Percentiles rank a stretch among this genome's conserved stretches.
These are phyloP conservation scores for Rhododendron mucronatum DNA, from an alignment of 148 eudicot genomes.

Conservation along the genomic window DNA sequence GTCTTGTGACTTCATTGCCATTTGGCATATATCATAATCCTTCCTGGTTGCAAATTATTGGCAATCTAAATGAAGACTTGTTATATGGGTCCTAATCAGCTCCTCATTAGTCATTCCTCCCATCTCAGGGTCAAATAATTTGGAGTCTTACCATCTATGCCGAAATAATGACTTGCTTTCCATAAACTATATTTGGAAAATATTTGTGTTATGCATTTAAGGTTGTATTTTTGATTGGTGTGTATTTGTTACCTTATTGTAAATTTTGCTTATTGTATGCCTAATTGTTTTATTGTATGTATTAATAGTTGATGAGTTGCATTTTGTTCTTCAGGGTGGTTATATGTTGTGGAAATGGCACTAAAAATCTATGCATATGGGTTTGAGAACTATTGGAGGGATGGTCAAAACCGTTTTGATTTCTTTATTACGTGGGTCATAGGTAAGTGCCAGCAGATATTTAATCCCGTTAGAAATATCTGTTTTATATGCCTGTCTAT, in stretches of 20 bases:
- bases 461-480: background rate
- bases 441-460: slow-evolving; percentile 37
- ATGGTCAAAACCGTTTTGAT: slow-evolving; percentile 93
- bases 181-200: background rate
- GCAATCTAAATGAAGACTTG: background rate
- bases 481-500: background rate
- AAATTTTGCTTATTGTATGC: background rate
- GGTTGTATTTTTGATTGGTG: background rate
- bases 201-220: background rate
- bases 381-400: slow-evolving; percentile 93
- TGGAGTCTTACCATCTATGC: background rate
- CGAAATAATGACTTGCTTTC: background rate
- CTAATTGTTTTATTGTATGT: background rate
- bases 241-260: background rate
- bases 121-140: background rate
- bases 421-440: slow-evolving; percentile 87
- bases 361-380: slow-evolving; percentile 80
- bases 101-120: background rate
- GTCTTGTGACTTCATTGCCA: background rate
- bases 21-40: background rate
- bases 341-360: slow-evolving; percentile 87
- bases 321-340: slow-evolving; percentile 61
- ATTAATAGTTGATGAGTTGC: background rate
- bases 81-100: background rate
- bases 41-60: background rate